Conservation (phyloP, 495 filamentous ascomycete species). For the Apiosordaria backusii region DNA sequence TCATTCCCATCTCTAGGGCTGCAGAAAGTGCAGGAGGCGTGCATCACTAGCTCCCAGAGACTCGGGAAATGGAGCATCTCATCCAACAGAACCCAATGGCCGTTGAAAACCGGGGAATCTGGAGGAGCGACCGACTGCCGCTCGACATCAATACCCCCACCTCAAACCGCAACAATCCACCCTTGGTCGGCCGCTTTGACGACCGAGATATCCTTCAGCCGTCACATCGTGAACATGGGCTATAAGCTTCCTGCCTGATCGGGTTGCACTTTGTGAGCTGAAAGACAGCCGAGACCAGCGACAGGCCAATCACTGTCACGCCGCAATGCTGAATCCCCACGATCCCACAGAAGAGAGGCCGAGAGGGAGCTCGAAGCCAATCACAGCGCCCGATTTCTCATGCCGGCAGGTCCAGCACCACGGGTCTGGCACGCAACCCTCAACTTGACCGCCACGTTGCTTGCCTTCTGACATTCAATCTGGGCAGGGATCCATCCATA, state of each 20-base stretch:
- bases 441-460: slow-evolving; percentile 10
- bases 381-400: not conserved
- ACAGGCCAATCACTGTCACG: slow-evolving; percentile 9
- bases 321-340: not conserved
- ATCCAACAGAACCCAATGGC: not conserved
- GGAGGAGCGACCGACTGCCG: slow-evolving; percentile 3
- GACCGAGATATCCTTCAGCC: slow-evolving; percentile 11
- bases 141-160: not conserved
- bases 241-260: slow-evolving; percentile 15
- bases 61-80: slow-evolving; percentile 4
- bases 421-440: slow-evolving; percentile 8
- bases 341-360: not conserved
- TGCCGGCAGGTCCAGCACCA: slow-evolving; percentile 13
- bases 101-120: slow-evolving; percentile 5
- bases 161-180: not conserved
- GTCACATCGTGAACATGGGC: not conserved
- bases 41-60: not conserved
- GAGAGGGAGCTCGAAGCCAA: slow-evolving; percentile 9
- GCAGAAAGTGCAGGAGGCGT: not conserved
- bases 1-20: not conserved
- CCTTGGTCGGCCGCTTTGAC: not conserved
- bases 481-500: not conserved
- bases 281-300: slow-evolving; percentile 11
- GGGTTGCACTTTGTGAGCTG: slow-evolving; percentile 16
- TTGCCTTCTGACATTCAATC: not conserved